A percentile compares a stretch with the other conserved stretches of the same genome.
These are phyloP conservation scores for Xerocomellus chrysenteron DNA, from an alignment of 768 basidiomycete genomes.

Conservation along the genomic window DNA sequence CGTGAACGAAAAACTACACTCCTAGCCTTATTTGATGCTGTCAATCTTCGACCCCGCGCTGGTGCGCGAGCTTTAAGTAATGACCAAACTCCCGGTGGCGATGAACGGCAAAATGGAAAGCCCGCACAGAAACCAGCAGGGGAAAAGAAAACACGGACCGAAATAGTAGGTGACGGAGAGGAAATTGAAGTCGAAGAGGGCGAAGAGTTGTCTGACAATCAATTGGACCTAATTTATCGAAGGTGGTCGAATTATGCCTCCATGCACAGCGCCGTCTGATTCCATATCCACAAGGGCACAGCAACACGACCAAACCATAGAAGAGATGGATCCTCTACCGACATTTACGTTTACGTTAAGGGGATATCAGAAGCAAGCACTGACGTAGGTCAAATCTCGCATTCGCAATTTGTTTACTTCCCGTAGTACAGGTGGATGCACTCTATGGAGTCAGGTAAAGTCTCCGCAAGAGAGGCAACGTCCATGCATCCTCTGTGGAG, in stretches of 20 bases:
- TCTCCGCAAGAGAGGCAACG: slow-evolving; percentile 62
- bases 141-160: slow-evolving; percentile 48
- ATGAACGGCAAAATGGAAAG: slow-evolving; percentile 42
- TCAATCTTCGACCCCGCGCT: slow-evolving; percentile 66
- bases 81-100: slow-evolving; percentile 28
- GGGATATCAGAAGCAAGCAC: slow-evolving; percentile 92
- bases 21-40: slow-evolving; percentile 66
- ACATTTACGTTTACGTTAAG: slow-evolving; percentile 76
- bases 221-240: slow-evolving; percentile 81
- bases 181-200: slow-evolving; percentile 82
- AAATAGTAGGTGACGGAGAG: slow-evolving; percentile 78
- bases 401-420: neutral
- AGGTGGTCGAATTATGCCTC: slow-evolving; percentile 48
- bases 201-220: slow-evolving; percentile 78
- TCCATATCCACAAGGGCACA: slow-evolving; percentile 61
- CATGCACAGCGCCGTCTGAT: neutral
- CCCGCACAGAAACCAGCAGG: slow-evolving; percentile 35
- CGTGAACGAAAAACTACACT: slow-evolving; percentile 79
- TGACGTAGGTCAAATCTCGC: slow-evolving; percentile 48
- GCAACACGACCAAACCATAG: slow-evolving; percentile 70
- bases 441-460: slow-evolving; percentile 74
- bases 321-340: slow-evolving; percentile 76
- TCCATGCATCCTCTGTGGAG: slow-evolving; percentile 96
- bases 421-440: slow-evolving; percentile 78
- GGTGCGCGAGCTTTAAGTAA: slow-evolving; percentile 37